Conservation (phyloP, 306 rosid species). For the Cucumis cinereus region DNA sequence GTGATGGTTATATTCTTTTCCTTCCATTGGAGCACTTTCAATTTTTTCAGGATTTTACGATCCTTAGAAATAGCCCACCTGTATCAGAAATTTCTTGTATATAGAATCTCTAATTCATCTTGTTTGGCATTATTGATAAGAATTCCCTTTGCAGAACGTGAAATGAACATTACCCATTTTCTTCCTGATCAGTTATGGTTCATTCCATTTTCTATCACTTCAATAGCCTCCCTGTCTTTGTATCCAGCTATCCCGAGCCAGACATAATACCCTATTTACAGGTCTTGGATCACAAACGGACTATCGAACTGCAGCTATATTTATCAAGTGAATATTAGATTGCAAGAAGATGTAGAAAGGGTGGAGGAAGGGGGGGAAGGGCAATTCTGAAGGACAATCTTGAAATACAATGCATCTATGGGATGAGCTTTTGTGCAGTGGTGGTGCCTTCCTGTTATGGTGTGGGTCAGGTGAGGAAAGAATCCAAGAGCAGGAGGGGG, state of each 20-base stretch:
- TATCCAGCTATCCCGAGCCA: neutral
- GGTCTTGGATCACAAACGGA: neutral
- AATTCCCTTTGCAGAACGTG: neutral
- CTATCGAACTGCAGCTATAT: neutral
- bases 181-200: neutral
- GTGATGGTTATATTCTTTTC: slow-evolving; percentile 3
- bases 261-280: neutral
- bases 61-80: neutral
- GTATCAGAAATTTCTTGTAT: slow-evolving; percentile 4
- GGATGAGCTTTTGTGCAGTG: neutral
- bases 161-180: neutral
- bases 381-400: neutral
- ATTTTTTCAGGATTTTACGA: neutral
- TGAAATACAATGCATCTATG: neutral
- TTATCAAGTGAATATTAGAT: neutral
- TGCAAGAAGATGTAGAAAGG: neutral
- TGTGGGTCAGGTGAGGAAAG: neutral
- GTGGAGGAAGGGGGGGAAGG: neutral
- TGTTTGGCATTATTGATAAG: neutral
- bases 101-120: slow-evolving; percentile 2
- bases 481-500: neutral
- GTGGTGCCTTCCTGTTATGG: no score
- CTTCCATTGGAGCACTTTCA: neutral
- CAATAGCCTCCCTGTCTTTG: neutral
- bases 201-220: neutral